Base-by-base conservation (phyloP, 108 stramenopile species). In the Nitzschia putrida region DNA sequence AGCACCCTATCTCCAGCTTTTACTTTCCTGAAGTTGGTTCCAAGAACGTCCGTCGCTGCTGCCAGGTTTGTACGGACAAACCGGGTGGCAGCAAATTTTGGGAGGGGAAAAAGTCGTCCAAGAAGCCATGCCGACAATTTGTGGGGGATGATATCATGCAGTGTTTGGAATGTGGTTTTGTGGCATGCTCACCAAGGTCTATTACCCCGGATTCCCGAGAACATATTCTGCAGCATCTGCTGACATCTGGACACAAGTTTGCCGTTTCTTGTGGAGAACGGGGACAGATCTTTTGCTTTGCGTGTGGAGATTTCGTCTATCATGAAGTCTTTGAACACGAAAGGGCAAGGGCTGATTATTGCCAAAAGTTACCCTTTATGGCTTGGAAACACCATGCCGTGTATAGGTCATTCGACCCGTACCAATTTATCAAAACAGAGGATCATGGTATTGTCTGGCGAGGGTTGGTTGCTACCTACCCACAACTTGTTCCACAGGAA, bases 241-340 rank as follows among this genome's bases (percentile, higher is more conserved):
- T 92, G 1, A 57, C 80, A 41, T 79, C 84, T 13, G 84, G 84
- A 3, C 91, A 92, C 69, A 76, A 81, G 41, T 85, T 88, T 76
- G 90, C 83, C 25, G 83, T 89, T 10, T 84, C 84, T 11, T 86
- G 91, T 68, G 91, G 88, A 16, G 63, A 65, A 50, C 38, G 72
- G 29, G 86, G 80, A 1, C 80, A 85, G 56, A 24, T 92, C 43
- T 93, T 81, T 64, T 90, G 91, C 61, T 89, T 87, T 64, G 41
- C 61, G 8, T 90, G 88, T 64, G 91, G 87, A 7, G 88, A 92
- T 55, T 77, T 85, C 43, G 73, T 85, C 3, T 77, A 87, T 47
- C 89, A 90, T 40, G 81, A 82, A 29, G 79, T 90, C 26, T 90
- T 93, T 66, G 85, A 88, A 29, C 76, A 84, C 61, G 92, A 93